Evolutionary conservation across 2,329 filamentous ascomycete genomes (phyloP).

Genomic region (Pyrenochaeta sp.): DNA sequence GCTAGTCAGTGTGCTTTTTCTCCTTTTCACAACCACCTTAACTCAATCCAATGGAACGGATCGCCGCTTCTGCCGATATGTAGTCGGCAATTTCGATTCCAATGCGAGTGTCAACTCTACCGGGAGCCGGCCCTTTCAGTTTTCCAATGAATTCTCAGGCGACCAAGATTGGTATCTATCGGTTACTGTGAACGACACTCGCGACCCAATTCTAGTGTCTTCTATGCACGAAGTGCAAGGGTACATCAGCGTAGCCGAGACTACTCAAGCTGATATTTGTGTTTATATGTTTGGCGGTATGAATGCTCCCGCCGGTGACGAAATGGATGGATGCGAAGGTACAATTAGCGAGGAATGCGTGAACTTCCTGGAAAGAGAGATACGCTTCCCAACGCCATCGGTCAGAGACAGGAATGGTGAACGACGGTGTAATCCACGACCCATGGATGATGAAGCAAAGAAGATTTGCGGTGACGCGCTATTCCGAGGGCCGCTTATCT

Average conservation of each 20-base stretch:
- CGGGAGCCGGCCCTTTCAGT: neutral
- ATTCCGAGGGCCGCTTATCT: too few relatives aligned
- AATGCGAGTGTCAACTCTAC: conserved; percentile 2
- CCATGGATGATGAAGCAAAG: neutral
- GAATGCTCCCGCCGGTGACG: neutral
- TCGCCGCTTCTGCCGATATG: neutral
- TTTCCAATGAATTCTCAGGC: neutral
- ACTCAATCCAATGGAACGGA: neutral
- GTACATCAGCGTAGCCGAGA: conserved; percentile 1
- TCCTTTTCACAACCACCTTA: neutral
- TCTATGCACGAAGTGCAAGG: conserved; percentile 1
- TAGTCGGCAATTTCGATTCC: neutral
- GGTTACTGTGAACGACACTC: conserved; percentile 1
- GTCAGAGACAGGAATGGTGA: neutral
- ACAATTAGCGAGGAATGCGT: neutral
- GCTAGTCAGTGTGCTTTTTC: neutral
- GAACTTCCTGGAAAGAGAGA: neutral
- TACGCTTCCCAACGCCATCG: neutral
- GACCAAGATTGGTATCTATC: conserved; percentile 2
- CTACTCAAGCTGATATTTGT: neutral
- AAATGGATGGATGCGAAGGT: neutral
- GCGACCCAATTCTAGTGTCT: neutral
- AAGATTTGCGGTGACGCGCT: neutral
- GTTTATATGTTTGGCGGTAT: neutral
- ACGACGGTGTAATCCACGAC: neutral